Evolutionary conservation across 306 rosid species (phyloP).

Genomic region (Medicago arabica): DNA sequence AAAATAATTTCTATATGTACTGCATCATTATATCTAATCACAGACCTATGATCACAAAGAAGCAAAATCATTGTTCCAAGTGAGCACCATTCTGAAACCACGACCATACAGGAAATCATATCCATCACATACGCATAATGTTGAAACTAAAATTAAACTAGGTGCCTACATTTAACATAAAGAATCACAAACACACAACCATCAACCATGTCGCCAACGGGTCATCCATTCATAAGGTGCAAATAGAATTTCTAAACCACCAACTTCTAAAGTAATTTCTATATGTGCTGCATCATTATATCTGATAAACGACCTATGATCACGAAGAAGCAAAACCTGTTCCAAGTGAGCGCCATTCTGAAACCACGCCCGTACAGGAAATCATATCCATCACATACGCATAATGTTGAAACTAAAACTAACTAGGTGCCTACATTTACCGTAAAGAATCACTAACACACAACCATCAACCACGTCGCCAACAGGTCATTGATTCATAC

Average conservation of each 20-base stretch:
- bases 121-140: slow-evolving; percentile 35
- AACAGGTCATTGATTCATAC: slow-evolving; percentile 39
- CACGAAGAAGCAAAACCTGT: slow-evolving; percentile 26
- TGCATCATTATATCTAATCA: slow-evolving; percentile 32
- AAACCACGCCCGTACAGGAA: slow-evolving; percentile 15
- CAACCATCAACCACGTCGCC: slow-evolving; percentile 44
- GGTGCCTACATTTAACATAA: slow-evolving; percentile 30
- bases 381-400: slow-evolving; percentile 38
- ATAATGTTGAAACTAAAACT: slow-evolving; percentile 25
- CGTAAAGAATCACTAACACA: slow-evolving; percentile 36
- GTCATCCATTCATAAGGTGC: slow-evolving; percentile 40
- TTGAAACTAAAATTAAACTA: slow-evolving; percentile 35
- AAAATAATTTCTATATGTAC: slow-evolving; percentile 24
- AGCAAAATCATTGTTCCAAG: slow-evolving; percentile 29
- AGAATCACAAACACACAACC: slow-evolving; percentile 41
- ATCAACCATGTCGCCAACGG: slow-evolving; percentile 40
- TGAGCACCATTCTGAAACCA: slow-evolving; percentile 44
- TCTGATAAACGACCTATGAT: slow-evolving; percentile 32
- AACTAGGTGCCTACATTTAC: slow-evolving; percentile 24
- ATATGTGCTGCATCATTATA: slow-evolving; percentile 26
- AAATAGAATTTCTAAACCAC: slow-evolving; percentile 33
- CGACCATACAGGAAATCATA: background rate
- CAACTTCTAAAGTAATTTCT: slow-evolving; percentile 26
- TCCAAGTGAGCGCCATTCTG: slow-evolving; percentile 42
- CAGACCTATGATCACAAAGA: slow-evolving; percentile 32